These are phyloP conservation scores for Corymbia citriodora DNA, from an alignment of 441 rosid genomes.

Conservation along the genomic window DNA sequence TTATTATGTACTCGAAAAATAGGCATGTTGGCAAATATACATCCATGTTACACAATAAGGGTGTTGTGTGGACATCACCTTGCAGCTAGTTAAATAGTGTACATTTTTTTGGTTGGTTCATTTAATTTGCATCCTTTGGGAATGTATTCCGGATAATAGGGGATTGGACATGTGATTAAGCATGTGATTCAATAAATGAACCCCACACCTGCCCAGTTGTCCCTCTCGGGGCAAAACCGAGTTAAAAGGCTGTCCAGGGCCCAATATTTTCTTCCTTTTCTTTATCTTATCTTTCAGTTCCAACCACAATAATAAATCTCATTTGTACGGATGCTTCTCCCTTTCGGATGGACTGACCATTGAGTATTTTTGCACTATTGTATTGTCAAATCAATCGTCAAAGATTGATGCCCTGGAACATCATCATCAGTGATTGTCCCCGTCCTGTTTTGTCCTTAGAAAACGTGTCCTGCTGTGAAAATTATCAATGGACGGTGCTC, in stretches of 20 bases:
- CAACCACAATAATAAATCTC: neutral
- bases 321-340: neutral
- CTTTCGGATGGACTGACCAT: neutral
- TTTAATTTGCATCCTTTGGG: neutral
- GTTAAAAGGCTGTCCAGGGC: neutral
- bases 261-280: neutral
- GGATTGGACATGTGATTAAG: conserved; percentile 36
- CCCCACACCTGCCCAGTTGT: conserved; percentile 8
- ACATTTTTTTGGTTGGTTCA: neutral
- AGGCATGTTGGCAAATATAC: neutral
- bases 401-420: neutral
- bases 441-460: neutral
- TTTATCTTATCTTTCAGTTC: neutral
- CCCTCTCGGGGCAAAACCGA: neutral
- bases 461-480: neutral
- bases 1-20: neutral
- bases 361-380: neutral
- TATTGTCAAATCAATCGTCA: neutral
- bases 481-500: neutral
- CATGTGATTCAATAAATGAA: conserved; percentile 35
- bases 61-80: neutral
- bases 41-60: neutral
- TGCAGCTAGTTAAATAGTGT: neutral
- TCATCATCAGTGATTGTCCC: neutral
- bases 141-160: conserved; percentile 17